Conservation (phyloP, 1,284 basidiomycete genomes). For the Kwoniella shivajii region DNA sequence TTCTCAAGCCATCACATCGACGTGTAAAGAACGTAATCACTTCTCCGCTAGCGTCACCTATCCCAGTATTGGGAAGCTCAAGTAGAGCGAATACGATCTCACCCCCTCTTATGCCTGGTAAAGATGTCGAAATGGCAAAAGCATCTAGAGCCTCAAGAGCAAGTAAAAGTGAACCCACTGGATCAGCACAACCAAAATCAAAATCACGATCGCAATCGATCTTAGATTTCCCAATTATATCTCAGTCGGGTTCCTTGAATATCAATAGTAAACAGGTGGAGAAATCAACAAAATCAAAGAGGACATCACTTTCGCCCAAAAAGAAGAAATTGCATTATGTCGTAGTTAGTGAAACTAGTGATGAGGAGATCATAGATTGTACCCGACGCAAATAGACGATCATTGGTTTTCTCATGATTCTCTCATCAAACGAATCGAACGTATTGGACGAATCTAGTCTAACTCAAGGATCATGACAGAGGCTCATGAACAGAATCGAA, state of each 20-base stretch:
- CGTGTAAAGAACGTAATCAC: not conserved
- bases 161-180: no score
- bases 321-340: constrained; percentile 8
- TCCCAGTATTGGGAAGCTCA: no score
- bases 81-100: not conserved
- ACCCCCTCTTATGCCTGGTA: no score
- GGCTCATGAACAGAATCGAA: no score
- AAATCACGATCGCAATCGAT: not conserved
- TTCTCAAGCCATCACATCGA: no score
- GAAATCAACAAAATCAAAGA: not conserved
- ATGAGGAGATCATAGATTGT: constrained; percentile 21
- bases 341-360: constrained; percentile 19
- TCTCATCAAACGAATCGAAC: no score
- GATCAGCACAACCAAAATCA: not conserved
- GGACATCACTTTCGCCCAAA: constrained; percentile 5
- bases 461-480: no score
- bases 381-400: constrained; percentile 1
- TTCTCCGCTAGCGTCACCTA: not conserved
- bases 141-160: no score
- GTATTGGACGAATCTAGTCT: no score
- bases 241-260: not conserved
- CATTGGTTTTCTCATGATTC: no score
- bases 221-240: no score
- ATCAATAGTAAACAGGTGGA: not conserved
- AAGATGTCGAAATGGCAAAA: no score